Conservation (phyloP, 2,329 filamentous ascomycete genomes). For the Penicillium hordei region DNA sequence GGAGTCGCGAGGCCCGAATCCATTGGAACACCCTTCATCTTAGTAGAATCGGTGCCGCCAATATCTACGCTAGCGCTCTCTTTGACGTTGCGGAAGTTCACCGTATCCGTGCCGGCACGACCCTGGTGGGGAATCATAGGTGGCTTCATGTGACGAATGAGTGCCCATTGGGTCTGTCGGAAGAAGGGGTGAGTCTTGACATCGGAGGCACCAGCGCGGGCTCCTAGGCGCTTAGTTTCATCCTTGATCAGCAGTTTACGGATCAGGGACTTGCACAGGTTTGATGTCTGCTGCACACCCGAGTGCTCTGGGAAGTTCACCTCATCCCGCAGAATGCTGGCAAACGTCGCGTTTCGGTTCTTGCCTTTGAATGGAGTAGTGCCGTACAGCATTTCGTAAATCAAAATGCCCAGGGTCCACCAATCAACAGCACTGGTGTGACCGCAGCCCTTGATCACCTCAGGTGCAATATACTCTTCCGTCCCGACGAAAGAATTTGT, state of each 20-base stretch:
- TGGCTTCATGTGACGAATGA: constrained; percentile 96
- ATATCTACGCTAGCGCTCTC: constrained; percentile 90
- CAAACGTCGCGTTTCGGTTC: constrained; percentile 96
- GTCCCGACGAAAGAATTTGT: constrained; percentile 99
- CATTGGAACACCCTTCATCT: constrained; percentile 74
- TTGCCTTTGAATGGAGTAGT: constrained; percentile 99
- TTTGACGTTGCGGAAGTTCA: constrained; percentile 98
- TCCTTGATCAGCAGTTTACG: constrained; percentile 97
- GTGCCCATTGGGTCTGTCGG: constrained; percentile 90
- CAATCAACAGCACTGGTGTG: constrained; percentile 98
- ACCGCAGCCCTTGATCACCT: constrained; percentile 97
- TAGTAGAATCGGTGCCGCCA: constrained; percentile 43
- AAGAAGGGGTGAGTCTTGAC: constrained; percentile 98
- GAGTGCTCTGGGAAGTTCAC: constrained; percentile 92
- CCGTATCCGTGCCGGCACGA: constrained; percentile 76
- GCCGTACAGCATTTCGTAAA: constrained; percentile 98
- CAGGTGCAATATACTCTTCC: constrained; percentile 97
- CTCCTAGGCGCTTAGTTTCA: constrained; percentile 87
- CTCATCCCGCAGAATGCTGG: constrained; percentile 93
- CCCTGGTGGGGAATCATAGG: constrained; percentile 93
- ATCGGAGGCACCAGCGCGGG: constrained; percentile 91
- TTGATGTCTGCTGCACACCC: constrained; percentile 80
- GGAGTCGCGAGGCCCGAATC: constrained; percentile 85
- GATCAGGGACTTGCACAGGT: constrained; percentile 93
- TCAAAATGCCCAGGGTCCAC: constrained; percentile 97